Percentiles rank a stretch among this genome's conserved stretches.
These are phyloP conservation scores for Colletotrichum karsti DNA, from an alignment of 2,329 filamentous ascomycete genomes.

Conservation along the genomic window DNA sequence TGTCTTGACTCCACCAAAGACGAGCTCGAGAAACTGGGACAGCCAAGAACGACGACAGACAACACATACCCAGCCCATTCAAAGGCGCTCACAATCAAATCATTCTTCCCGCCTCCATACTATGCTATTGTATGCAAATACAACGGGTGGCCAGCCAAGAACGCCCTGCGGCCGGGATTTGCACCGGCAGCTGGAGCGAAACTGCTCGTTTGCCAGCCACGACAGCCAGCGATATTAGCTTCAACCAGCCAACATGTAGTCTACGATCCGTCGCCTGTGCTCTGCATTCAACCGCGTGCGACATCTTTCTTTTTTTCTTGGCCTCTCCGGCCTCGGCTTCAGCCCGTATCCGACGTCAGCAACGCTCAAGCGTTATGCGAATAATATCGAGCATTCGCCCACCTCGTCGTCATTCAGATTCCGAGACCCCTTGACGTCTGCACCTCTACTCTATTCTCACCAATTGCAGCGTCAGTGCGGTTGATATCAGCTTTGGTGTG, in stretches of 20 bases:
- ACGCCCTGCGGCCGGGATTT: neutral
- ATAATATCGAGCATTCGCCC: neutral
- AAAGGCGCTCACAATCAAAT: neutral
- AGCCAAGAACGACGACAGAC: neutral
- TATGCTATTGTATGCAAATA: neutral
- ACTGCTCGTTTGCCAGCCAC: conserved; percentile 17
- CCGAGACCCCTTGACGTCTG: conserved; percentile 2
- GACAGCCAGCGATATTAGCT: conserved; percentile 1
- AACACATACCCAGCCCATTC: neutral
- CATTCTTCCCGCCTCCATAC: neutral
- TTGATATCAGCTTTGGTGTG: conserved; percentile 20
- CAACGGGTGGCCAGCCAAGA: neutral
- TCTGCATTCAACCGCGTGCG: neutral
- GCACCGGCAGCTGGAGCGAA: neutral
- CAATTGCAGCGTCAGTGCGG: neutral
- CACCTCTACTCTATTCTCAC: neutral
- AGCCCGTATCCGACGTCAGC: conserved; percentile 12
- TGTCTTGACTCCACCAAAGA: neutral
- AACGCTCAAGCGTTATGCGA: neutral
- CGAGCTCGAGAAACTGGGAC: neutral
- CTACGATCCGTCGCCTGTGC: neutral
- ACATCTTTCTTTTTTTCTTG: neutral
- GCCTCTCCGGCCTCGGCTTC: neutral
- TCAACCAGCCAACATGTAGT: conserved; percentile 2
- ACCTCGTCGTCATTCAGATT: neutral